phyloP scores from a whole-genome alignment of 2,329 filamentous ascomycete species.

The Colletotrichum horii region DNA sequence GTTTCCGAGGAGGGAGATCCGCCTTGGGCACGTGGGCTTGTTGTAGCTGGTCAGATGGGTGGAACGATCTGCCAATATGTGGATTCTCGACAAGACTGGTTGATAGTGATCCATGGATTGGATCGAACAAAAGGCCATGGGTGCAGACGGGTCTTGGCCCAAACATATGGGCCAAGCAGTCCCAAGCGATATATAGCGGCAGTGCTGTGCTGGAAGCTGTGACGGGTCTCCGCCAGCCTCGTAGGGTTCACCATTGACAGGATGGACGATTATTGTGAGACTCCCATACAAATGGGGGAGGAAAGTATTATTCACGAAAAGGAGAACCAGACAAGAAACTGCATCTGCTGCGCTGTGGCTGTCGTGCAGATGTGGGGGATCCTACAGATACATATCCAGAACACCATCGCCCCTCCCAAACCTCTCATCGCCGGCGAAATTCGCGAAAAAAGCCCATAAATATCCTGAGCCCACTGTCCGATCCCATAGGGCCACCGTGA shows the following conservation, averaged over 20 bases:
- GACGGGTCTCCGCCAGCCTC: neutral
- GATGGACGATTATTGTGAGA: neutral
- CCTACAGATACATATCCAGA: slow-evolving; percentile 23
- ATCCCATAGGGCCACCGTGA: neutral
- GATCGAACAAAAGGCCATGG: neutral
- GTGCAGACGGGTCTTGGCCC: neutral
- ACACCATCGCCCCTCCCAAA: slow-evolving; percentile 13
- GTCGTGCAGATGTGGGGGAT: slow-evolving; percentile 14
- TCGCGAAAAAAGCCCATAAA: neutral
- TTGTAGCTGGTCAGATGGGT: neutral
- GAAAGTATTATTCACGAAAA: slow-evolving; percentile 10
- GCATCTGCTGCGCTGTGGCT: slow-evolving; percentile 4
- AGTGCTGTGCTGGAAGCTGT: rapidly evolving
- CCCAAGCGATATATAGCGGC: neutral
- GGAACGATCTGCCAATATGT: neutral
- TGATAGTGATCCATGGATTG: neutral
- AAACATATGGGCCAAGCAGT: neutral
- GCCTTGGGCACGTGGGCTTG: neutral
- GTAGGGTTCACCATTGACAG: neutral
- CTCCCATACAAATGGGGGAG: neutral
- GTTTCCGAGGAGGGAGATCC: neutral
- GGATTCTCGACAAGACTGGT: neutral
- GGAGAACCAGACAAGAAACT: neutral
- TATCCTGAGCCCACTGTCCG: neutral
- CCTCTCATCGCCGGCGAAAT: neutral